A percentile compares a stretch with the other conserved stretches of the same genome.
phyloP scores from a whole-genome alignment of 768 basidiomycete genomes.

The Serpula lacrymans region DNA sequence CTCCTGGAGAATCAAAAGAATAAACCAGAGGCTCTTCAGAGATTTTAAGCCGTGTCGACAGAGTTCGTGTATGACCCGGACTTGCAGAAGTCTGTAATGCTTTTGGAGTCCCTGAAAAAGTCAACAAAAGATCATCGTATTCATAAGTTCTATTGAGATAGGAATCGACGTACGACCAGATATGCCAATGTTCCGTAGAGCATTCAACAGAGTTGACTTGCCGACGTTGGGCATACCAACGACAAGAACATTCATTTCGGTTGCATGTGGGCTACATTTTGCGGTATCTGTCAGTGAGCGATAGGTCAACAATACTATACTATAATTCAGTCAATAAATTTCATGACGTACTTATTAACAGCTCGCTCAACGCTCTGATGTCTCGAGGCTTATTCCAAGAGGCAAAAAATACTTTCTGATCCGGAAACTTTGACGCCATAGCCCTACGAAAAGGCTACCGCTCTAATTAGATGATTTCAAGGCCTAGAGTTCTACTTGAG shows the following conservation, averaged over 20 bases:
- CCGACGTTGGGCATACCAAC: constrained; percentile 99
- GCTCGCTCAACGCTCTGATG: constrained; percentile 58
- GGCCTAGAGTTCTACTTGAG: not conserved
- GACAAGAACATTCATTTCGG: constrained; percentile 85
- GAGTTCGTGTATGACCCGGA: constrained; percentile 84
- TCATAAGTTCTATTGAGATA: not conserved
- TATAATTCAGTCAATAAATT: not conserved
- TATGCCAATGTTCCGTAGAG: constrained; percentile 83
- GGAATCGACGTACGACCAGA: constrained; percentile 64
- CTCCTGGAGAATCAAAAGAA: constrained; percentile 93
- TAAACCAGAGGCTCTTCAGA: constrained; percentile 80
- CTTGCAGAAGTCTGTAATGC: constrained; percentile 85
- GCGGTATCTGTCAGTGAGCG: constrained; percentile 52
- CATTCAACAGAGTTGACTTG: constrained; percentile 92
- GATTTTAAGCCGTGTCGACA: constrained; percentile 88
- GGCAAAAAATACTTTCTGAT: constrained; percentile 66
- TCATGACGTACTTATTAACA: constrained; percentile 68
- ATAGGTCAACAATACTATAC: constrained; percentile 2
- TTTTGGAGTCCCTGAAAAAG: constrained; percentile 69
- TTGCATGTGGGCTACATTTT: constrained; percentile 61
- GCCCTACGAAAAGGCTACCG: constrained; percentile 69
- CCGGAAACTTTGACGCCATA: constrained; percentile 68
- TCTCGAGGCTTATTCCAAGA: constrained; percentile 68
- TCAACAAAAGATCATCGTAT: not conserved
- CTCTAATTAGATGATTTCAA: constrained; percentile 11